Percentiles rank a stretch among this genome's conserved stretches.
Conservation (phyloP, 768 basidiomycete species). For the Suillus clintonianus region DNA sequence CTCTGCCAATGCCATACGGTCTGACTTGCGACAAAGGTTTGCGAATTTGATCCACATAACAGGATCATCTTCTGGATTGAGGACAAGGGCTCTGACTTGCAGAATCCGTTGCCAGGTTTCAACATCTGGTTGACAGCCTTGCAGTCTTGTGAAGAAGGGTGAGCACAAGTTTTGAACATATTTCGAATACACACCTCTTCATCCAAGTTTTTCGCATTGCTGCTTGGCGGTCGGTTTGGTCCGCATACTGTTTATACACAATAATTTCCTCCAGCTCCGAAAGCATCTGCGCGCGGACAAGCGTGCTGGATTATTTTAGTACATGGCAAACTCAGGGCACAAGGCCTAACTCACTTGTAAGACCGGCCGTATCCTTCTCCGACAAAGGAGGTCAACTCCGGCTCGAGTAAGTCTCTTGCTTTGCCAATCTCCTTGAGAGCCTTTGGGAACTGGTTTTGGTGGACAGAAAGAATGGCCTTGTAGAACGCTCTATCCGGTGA, state of each 20-base stretch:
- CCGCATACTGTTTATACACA: constrained; percentile 89
- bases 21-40: constrained; percentile 93
- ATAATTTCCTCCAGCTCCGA: constrained; percentile 99
- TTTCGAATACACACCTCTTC: constrained; percentile 65
- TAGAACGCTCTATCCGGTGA: constrained; percentile 96
- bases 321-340: constrained; percentile 5
- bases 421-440: constrained; percentile 88
- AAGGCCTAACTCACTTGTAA: constrained; percentile 72
- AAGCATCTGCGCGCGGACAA: constrained; percentile 98
- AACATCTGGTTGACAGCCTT: constrained; percentile 96
- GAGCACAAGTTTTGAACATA: neutral
- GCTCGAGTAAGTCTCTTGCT: constrained; percentile 89
- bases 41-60: constrained; percentile 99
- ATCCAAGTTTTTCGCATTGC: constrained; percentile 96
- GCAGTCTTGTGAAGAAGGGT: constrained; percentile 52
- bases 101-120: constrained; percentile 99
- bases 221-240: constrained; percentile 90
- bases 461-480: constrained; percentile 91
- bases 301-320: constrained; percentile 55
- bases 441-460: constrained; percentile 94
- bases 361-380: constrained; percentile 97
- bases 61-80: constrained; percentile 91
- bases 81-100: constrained; percentile 91
- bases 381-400: constrained; percentile 87
- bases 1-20: constrained; percentile 92